A percentile compares a stretch with the other conserved stretches of the same genome.
Evolutionary conservation across 2,329 filamentous ascomycete genomes (phyloP).

Genomic region (Fusarium concolor): DNA sequence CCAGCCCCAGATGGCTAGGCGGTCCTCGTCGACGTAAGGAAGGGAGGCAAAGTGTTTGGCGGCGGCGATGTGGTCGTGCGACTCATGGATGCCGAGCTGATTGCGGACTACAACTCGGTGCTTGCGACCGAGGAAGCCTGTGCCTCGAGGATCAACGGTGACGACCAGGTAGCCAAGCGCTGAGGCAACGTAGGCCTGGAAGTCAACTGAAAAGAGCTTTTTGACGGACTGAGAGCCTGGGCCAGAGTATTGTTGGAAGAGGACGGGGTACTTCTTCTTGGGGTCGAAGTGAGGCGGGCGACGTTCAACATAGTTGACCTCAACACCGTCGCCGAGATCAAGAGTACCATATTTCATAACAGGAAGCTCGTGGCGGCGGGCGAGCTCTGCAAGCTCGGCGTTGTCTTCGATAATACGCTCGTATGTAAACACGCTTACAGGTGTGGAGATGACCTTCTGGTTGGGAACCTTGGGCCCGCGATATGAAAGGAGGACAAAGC

Average conservation of each 20-base stretch:
- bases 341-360: conserved; percentile 85
- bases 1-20: conserved; percentile 98
- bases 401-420: conserved; percentile 85
- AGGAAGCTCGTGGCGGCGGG: conserved; percentile 82
- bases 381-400: conserved; percentile 72
- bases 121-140: conserved; percentile 87
- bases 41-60: conserved; percentile 86
- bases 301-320: conserved; percentile 80
- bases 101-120: conserved; percentile 85
- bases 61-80: conserved; percentile 89
- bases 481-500: conserved; percentile 88
- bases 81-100: conserved; percentile 86
- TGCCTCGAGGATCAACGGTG: conserved; percentile 93
- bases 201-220: conserved; percentile 85
- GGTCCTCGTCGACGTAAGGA: conserved; percentile 82
- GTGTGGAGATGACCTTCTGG: conserved; percentile 90
- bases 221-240: conserved; percentile 91
- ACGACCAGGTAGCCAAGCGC: conserved; percentile 92
- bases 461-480: conserved; percentile 86
- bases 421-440: conserved; percentile 72
- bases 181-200: conserved; percentile 89
- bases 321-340: conserved; percentile 80
- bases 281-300: conserved; percentile 89
- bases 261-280: conserved; percentile 87
- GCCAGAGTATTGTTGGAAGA: conserved; percentile 95